phyloP scores from a whole-genome alignment of 345 rosid species.

The Rhodomyrtus tomentosa region DNA sequence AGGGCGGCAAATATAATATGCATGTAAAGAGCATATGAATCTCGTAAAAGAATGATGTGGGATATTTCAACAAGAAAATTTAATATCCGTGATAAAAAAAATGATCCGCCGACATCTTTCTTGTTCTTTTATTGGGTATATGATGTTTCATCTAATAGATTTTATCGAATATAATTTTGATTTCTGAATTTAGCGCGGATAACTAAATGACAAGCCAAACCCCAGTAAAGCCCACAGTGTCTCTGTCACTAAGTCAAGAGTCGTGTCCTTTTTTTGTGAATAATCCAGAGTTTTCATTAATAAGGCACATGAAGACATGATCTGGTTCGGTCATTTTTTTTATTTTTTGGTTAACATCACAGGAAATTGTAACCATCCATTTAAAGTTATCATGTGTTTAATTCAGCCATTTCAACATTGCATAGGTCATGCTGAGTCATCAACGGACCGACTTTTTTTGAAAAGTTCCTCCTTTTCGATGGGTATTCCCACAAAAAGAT shows the following conservation, averaged over 20 bases:
- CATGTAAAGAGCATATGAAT: background rate
- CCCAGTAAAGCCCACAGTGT: background rate
- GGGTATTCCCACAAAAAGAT: background rate
- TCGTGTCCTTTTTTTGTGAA: background rate
- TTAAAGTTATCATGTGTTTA: background rate
- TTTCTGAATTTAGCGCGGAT: background rate
- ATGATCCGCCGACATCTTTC: background rate
- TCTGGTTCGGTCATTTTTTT: background rate
- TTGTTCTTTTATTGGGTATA: background rate
- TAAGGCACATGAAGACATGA: background rate
- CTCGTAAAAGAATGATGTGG: background rate
- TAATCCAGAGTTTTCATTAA: too few species aligned
- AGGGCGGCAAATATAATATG: too few species aligned
- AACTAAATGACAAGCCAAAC: background rate
- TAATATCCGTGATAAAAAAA: background rate
- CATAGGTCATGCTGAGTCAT: background rate
- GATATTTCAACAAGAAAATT: background rate
- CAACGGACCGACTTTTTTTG: background rate
- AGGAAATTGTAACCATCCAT: background rate
- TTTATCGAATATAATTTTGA: background rate
- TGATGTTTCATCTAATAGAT: background rate
- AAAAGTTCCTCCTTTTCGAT: background rate
- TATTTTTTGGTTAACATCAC: background rate
- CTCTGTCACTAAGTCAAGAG: background rate
- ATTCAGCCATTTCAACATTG: background rate